A percentile compares a stretch with the other conserved stretches of the same genome.
Conservation (phyloP, 768 basidiomycete species). For the Tylopilus vinaceipallidus region DNA sequence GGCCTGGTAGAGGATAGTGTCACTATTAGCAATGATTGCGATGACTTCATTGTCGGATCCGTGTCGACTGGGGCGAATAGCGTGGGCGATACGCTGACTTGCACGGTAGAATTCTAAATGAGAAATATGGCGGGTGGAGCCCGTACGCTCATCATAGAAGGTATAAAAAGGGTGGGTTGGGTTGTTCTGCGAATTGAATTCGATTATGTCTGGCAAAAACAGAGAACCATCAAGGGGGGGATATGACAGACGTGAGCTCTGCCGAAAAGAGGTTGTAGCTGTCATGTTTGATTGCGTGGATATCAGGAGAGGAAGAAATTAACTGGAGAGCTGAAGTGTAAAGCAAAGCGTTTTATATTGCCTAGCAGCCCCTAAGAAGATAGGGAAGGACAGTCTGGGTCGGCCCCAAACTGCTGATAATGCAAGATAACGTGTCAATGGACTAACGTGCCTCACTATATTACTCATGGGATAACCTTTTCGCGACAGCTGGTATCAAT, state of each 20-base stretch:
- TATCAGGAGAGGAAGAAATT: not conserved
- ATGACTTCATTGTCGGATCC: slow-evolving; percentile 34
- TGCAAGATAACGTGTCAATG: too few relatives aligned
- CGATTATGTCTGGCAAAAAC: slow-evolving; percentile 16
- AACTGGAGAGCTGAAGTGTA: not conserved
- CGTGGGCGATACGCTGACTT: slow-evolving; percentile 41
- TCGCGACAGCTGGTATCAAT: too few relatives aligned
- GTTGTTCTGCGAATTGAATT: slow-evolving; percentile 34
- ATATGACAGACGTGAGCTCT: not conserved
- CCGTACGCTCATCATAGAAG: slow-evolving; percentile 25
- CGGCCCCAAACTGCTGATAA: too few relatives aligned
- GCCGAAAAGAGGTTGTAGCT: not conserved
- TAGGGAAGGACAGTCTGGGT: too few relatives aligned
- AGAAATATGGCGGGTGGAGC: slow-evolving; percentile 30
- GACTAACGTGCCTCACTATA: too few relatives aligned
- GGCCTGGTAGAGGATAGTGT: slow-evolving; percentile 43
- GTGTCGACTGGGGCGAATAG: slow-evolving; percentile 34
- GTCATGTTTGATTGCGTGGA: not conserved
- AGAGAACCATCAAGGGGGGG: slow-evolving; percentile 36
- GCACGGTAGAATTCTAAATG: slow-evolving; percentile 46
- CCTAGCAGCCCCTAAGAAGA: not conserved
- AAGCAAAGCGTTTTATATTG: not conserved
- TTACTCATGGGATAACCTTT: too few relatives aligned
- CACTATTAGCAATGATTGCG: slow-evolving; percentile 37
- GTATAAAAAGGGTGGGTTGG: slow-evolving; percentile 30